These are phyloP conservation scores for Citrus hindsii DNA, from an alignment of 345 rosid genomes.

Conservation along the genomic window DNA sequence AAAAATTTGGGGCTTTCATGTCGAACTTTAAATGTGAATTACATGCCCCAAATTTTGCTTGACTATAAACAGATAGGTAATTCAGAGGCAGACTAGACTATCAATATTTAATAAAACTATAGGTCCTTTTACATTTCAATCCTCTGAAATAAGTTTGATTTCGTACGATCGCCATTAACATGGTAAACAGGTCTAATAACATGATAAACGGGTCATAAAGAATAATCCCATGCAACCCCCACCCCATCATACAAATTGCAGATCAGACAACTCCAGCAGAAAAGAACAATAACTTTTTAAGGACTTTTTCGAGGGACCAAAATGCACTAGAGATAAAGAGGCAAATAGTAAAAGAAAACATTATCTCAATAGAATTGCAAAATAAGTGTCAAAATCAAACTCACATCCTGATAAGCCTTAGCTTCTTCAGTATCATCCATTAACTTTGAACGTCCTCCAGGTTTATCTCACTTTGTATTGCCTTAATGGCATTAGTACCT, in stretches of 20 bases:
- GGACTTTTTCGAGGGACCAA: background rate
- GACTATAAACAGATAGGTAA: background rate
- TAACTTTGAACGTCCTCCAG: background rate
- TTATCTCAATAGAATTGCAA: background rate
- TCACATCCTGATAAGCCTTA: background rate
- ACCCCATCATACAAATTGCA: background rate
- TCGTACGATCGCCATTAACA: background rate
- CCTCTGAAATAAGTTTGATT: background rate
- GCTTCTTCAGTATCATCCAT: background rate
- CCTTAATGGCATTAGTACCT: slow-evolving; percentile 60
- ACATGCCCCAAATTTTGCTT: background rate
- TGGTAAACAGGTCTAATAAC: too few species aligned
- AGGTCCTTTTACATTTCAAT: background rate
- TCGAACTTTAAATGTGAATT: background rate
- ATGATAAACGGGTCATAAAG: background rate
- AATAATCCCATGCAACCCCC: background rate
- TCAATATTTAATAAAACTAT: background rate
- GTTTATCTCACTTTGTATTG: background rate
- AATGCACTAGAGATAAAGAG: background rate
- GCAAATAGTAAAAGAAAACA: background rate
- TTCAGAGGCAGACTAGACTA: background rate
- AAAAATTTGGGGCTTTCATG: background rate
- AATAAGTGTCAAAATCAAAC: background rate
- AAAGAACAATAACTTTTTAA: background rate
- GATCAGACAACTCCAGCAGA: background rate